These are phyloP conservation scores for Saccharomyces hybrid DNA, from an alignment of 1,139 yeast genomes.

Conservation along the genomic window DNA sequence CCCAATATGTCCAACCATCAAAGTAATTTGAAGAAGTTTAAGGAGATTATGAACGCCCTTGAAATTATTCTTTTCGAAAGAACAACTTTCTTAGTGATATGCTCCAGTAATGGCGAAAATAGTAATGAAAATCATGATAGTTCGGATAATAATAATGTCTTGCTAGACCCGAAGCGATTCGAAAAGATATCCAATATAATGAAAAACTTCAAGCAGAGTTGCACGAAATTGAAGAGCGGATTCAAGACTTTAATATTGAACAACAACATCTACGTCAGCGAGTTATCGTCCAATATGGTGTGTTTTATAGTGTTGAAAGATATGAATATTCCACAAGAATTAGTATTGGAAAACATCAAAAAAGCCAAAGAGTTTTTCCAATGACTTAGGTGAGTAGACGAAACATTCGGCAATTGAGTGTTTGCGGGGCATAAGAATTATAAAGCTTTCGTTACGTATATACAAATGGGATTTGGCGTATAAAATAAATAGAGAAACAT, in stretches of 20 bases:
- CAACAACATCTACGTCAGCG: constrained; percentile 49
- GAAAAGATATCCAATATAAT: constrained; percentile 91
- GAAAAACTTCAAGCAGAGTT: constrained; percentile 90
- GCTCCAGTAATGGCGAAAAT: constrained; percentile 46
- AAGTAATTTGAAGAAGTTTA: constrained; percentile 65
- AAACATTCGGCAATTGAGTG: not conserved
- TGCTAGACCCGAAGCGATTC: constrained; percentile 76
- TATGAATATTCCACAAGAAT: constrained; percentile 27
- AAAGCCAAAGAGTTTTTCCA: constrained; percentile 34
- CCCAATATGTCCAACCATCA: constrained; percentile 85
- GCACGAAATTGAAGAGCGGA: constrained; percentile 70
- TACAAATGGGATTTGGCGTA: not conserved
- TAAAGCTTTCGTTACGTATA: not conserved
- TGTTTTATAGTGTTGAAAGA: constrained; percentile 35
- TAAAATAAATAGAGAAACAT: not conserved
- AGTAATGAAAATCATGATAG: constrained; percentile 20
- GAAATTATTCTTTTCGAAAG: constrained; percentile 90
- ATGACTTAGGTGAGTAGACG: constrained; percentile 7
- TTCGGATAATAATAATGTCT: constrained; percentile 9
- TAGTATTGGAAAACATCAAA: constrained; percentile 34
- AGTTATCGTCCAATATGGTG: constrained; percentile 37
- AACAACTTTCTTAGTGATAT: constrained; percentile 85
- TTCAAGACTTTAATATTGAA: constrained; percentile 70
- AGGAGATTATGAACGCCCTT: constrained; percentile 71
- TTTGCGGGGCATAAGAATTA: not conserved